Evolutionary conservation across 2,329 filamentous ascomycete genomes (phyloP).

Genomic region (Colletotrichum nymphaeae): DNA sequence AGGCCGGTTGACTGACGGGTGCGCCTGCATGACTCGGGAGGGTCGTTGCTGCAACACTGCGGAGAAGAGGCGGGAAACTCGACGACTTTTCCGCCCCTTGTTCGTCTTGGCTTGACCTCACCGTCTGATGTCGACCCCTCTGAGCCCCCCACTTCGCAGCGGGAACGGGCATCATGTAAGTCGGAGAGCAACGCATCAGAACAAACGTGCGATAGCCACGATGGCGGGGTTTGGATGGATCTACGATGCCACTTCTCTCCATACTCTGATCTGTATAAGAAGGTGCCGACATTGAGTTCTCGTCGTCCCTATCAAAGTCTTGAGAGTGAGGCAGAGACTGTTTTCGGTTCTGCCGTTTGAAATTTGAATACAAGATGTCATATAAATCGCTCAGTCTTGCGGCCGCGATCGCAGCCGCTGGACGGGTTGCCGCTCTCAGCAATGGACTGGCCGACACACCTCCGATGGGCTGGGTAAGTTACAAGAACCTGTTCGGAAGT

Average conservation of each 20-base stretch:
- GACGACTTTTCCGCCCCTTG: slow-evolving; percentile 20
- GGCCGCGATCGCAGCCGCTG: slow-evolving; percentile 20
- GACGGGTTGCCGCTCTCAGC: slow-evolving; percentile 31
- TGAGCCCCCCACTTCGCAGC: slow-evolving; percentile 28
- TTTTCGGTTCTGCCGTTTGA: neutral
- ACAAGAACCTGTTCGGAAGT: too few species aligned
- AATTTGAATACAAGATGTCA: neutral
- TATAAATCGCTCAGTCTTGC: slow-evolving; percentile 18
- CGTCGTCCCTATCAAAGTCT: neutral
- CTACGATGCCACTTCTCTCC: slow-evolving; percentile 12
- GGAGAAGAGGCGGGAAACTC: slow-evolving; percentile 31
- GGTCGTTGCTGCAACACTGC: slow-evolving; percentile 7
- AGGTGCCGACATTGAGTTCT: neutral
- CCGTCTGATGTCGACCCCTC: slow-evolving; percentile 17
- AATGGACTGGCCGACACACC: slow-evolving; percentile 38
- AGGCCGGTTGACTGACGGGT: neutral
- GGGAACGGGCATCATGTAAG: slow-evolving; percentile 11
- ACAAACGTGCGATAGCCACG: neutral
- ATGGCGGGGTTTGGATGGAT: slow-evolving; percentile 15
- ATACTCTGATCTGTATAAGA: slow-evolving; percentile 19
- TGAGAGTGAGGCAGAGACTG: neutral
- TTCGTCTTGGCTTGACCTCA: slow-evolving; percentile 7
- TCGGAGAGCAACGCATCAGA: neutral
- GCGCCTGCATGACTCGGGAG: slow-evolving; percentile 20
- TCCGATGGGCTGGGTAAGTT: slow-evolving; percentile 38